These are phyloP conservation scores for Cyberlindnera maritima DNA, from an alignment of 805 yeast species.

Conservation along the genomic window DNA sequence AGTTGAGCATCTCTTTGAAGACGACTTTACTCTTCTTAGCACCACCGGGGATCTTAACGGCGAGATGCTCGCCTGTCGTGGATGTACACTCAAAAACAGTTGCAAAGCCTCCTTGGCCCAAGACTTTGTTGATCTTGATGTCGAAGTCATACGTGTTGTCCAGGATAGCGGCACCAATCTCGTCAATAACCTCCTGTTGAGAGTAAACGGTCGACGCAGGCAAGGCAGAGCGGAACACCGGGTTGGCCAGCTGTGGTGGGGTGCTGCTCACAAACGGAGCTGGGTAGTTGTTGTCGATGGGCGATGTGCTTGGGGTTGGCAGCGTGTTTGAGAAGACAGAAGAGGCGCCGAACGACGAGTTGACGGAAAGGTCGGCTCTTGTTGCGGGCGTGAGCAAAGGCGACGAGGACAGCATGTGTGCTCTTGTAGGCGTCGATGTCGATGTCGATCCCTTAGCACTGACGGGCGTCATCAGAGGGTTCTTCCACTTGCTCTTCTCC, in stretches of 20 bases:
- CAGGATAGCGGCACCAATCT: conserved; percentile 13
- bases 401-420: neutral
- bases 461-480: neutral
- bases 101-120: conserved; percentile 25
- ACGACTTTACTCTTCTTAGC: conserved; percentile 13
- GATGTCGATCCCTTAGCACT: neutral
- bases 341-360: neutral
- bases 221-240: neutral
- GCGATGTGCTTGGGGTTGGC: conserved; percentile 3
- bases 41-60: conserved; percentile 23
- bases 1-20: conserved; percentile 22
- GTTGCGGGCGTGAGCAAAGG: neutral
- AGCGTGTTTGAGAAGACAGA: neutral
- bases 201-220: conserved; percentile 1
- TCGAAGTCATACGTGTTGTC: conserved; percentile 7
- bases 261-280: neutral
- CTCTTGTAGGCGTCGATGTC: neutral
- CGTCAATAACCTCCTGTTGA: neutral
- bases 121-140: neutral
- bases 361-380: neutral
- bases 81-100: conserved; percentile 15
- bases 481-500: neutral
- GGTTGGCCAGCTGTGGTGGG: conserved; percentile 3
- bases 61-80: conserved; percentile 3
- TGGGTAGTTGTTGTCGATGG: neutral